Base-by-base conservation (phyloP, 805 yeast species). In the Metschnikowia colocasiae region DNA sequence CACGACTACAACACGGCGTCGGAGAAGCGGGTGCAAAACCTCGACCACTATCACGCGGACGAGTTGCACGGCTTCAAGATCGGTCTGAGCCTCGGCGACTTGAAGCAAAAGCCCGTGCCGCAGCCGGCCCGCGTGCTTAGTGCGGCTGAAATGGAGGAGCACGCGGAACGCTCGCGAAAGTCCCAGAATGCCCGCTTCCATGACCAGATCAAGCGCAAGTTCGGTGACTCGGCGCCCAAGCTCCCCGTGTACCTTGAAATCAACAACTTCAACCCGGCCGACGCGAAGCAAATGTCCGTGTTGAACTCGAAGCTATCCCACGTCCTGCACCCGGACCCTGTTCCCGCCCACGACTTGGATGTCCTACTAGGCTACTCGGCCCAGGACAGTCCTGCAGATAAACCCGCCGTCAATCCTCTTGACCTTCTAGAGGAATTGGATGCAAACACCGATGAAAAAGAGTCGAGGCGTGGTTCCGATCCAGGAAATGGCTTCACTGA, bases 11-110 rank as follows among this genome's bases (percentile, higher is more conserved):
- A 64, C 13, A 8, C 48, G 62, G 48, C 31, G 9, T 52, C 27
- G 23, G 53, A 25, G 39, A 50, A 10, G 52, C 40, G 13, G 45
- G 48, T 16, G 3, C 50, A 58, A 10, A 52, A 54, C n/a, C 26
- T 68, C 19, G 60, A 57, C 31, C 56, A 59, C 25, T 58, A 68
- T 20, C 50, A 62, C 1, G 55, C 62, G 2, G 52, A 47, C 1
- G 67, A 69, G 26, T 58, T 72, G 32, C 63, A 65, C 34, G 75
- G 74, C 12, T 67, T 65, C 50, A 59, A 56, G 35, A 61, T 72
- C 13, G 77, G 77, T 3, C 37, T 15, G 29, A 31, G 23, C 22
- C 59, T 51, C 4, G 40, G 38, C 10, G 25, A 16, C 31, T 22
- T 41, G 6, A 23, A 23, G 7, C 38, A 18, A 3, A 42, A 33